A percentile compares a stretch with the other conserved stretches of the same genome.
These are phyloP conservation scores for Gracilaria vermiculophylla DNA, from an alignment of 23 red algal species.

Conservation along the genomic window DNA sequence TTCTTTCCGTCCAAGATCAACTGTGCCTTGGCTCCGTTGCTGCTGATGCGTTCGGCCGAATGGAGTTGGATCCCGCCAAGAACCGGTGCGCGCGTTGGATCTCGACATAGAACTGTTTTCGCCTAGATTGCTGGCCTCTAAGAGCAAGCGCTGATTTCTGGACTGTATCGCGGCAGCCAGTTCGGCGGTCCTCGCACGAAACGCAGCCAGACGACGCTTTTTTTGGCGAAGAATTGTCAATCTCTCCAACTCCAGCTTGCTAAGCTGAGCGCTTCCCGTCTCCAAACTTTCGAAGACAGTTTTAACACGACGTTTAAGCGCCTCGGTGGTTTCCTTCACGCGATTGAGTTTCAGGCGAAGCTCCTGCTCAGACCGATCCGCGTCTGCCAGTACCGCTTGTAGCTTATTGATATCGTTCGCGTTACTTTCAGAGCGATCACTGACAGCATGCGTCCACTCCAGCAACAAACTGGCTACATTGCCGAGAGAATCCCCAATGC, in stretches of 20 bases:
- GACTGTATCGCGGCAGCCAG: slow-evolving; percentile 15
- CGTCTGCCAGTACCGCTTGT: not conserved
- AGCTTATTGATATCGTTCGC: not conserved
- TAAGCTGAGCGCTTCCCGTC: slow-evolving; percentile 10
- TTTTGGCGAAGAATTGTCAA: slow-evolving; percentile 20
- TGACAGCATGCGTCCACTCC: slow-evolving; percentile 29
- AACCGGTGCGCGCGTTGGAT: not conserved
- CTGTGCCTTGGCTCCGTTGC: not conserved
- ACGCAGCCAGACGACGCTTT: slow-evolving; percentile 7
- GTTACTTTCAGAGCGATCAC: not conserved
- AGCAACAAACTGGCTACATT: slow-evolving; percentile 9
- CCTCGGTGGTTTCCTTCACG: not conserved
- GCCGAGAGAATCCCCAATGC: slow-evolving; percentile 31
- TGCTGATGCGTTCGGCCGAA: not conserved
- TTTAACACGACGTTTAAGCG: slow-evolving; percentile 25
- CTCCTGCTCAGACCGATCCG: slow-evolving; percentile 2
- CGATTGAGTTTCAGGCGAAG: slow-evolving; percentile 1
- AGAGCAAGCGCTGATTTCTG: not conserved
- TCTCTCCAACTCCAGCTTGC: slow-evolving; percentile 20
- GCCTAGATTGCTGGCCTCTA: not conserved
- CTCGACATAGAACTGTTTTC: not conserved
- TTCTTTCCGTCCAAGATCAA: slow-evolving; percentile 7
- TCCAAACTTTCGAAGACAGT: slow-evolving; percentile 15
- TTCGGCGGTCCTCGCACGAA: slow-evolving; percentile 12
- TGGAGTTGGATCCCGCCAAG: not conserved